Evolutionary conservation across 306 rosid species (phyloP).

Genomic region (Albizia julibrissin): DNA sequence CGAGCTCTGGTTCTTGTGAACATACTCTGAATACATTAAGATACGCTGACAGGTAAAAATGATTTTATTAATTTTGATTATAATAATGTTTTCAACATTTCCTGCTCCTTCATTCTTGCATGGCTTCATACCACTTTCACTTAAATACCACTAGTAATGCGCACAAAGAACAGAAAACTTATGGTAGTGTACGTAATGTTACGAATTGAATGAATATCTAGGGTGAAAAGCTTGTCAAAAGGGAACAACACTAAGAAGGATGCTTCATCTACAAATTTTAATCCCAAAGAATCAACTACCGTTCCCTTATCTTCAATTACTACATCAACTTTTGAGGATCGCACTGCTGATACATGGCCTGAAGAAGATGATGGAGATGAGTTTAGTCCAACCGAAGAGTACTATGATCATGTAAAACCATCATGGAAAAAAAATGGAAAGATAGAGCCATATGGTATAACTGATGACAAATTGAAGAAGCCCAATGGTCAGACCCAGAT

Average conservation of each 20-base stretch:
- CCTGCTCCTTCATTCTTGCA: conserved; percentile 11
- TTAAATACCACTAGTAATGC: conserved; percentile 5
- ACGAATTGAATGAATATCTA: conserved; percentile 38
- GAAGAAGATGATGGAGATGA: conserved; percentile 74
- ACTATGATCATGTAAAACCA: conserved; percentile 70
- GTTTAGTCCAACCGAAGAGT: conserved; percentile 70
- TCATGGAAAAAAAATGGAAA: conserved; percentile 76
- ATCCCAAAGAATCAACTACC: conserved; percentile 79
- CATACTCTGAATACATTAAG: conserved; percentile 95
- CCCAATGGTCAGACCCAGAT: conserved; percentile 67
- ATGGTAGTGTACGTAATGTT: conserved; percentile 17
- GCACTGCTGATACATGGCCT: conserved; percentile 52
- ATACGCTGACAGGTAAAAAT: conserved; percentile 92
- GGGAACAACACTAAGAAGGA: conserved; percentile 89
- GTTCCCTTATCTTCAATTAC: conserved; percentile 70
- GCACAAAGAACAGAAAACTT: conserved; percentile 3
- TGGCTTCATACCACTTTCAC: conserved; percentile 4
- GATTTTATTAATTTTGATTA: conserved; percentile 22
- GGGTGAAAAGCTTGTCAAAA: conserved; percentile 96
- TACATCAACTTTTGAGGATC: conserved; percentile 65
- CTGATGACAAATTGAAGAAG: conserved; percentile 71
- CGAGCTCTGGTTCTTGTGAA: conserved; percentile 96
- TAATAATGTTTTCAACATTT: conserved; percentile 3
- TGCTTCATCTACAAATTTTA: conserved; percentile 62
- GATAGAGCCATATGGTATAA: conserved; percentile 54